These are phyloP conservation scores for Elsinoe fawcettii DNA, from an alignment of 2,329 filamentous ascomycete genomes.

Conservation along the genomic window DNA sequence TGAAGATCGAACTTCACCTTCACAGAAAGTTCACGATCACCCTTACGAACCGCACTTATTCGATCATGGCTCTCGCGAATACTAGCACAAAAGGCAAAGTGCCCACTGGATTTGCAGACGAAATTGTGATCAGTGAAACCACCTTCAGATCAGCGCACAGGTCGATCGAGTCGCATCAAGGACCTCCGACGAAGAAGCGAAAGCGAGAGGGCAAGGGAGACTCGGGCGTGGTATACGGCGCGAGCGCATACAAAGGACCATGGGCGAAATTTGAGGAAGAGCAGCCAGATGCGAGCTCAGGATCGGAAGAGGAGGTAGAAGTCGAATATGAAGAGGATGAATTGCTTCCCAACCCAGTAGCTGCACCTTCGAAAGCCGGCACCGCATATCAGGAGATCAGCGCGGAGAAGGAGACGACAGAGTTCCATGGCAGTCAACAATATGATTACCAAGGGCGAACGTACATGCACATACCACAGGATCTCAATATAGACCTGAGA, in stretches of 20 bases:
- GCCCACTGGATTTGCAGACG: conserved; percentile 74
- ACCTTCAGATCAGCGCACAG: conserved; percentile 84
- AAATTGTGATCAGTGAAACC: conserved; percentile 82
- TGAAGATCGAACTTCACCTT: conserved; percentile 7
- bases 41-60: neutral
- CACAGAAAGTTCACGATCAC: neutral
- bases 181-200: conserved; percentile 59
- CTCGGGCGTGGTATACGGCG: conserved; percentile 74
- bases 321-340: conserved; percentile 68
- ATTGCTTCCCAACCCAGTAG: conserved; percentile 49
- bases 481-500: conserved; percentile 74
- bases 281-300: conserved; percentile 62
- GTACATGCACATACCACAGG: conserved; percentile 95
- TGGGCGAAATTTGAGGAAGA: conserved; percentile 82
- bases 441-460: conserved; percentile 92
- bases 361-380: conserved; percentile 50
- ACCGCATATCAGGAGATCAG: conserved; percentile 44
- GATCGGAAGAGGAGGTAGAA: conserved; percentile 62
- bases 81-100: conserved; percentile 37
- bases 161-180: conserved; percentile 56
- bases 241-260: conserved; percentile 82
- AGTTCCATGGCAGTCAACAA: conserved; percentile 75
- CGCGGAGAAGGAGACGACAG: conserved; percentile 60
- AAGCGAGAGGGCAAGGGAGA: conserved; percentile 80
- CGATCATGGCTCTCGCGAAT: conserved; percentile 22